A percentile compares a stretch with the other conserved stretches of the same genome.
Conservation (phyloP, 345 rosid genomes). For the Citrus australasica region DNA sequence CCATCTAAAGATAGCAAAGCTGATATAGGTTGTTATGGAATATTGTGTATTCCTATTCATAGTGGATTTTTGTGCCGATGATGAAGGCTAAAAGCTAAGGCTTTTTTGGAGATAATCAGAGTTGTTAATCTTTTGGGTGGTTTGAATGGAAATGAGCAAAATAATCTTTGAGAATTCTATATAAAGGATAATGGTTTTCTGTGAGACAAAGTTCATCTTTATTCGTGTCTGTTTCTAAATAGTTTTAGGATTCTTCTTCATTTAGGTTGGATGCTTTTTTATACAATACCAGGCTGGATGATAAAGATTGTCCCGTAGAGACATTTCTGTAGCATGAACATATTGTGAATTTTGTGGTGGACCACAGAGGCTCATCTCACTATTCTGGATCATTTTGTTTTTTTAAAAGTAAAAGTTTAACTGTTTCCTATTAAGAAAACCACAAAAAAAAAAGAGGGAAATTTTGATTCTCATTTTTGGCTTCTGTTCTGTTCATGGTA, state of each 20-base stretch:
- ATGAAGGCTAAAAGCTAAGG: not conserved
- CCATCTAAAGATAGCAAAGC: not conserved
- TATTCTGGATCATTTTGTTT: not conserved
- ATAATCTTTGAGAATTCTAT: not conserved
- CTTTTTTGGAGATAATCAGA: not conserved
- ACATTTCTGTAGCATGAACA: not conserved
- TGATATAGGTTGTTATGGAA: not conserved
- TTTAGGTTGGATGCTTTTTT: not conserved
- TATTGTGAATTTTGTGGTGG: not conserved
- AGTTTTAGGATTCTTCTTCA: not conserved
- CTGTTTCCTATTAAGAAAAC: not conserved
- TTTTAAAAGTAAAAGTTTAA: not conserved
- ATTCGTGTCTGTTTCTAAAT: not conserved
- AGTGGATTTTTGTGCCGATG: not conserved
- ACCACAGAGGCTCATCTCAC: not conserved
- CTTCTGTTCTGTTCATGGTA: not conserved
- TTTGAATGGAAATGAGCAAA: not conserved
- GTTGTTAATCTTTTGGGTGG: not conserved
- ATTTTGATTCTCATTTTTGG: not conserved
- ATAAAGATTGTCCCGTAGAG: not conserved
- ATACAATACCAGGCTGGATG: not conserved
- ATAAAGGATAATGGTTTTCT: not conserved
- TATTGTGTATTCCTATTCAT: not conserved
- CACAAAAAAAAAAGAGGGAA: too few species aligned
- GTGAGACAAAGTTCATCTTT: not conserved